phyloP scores from a whole-genome alignment of 1,284 basidiomycete genomes.

The Sporisorium graminicola region DNA sequence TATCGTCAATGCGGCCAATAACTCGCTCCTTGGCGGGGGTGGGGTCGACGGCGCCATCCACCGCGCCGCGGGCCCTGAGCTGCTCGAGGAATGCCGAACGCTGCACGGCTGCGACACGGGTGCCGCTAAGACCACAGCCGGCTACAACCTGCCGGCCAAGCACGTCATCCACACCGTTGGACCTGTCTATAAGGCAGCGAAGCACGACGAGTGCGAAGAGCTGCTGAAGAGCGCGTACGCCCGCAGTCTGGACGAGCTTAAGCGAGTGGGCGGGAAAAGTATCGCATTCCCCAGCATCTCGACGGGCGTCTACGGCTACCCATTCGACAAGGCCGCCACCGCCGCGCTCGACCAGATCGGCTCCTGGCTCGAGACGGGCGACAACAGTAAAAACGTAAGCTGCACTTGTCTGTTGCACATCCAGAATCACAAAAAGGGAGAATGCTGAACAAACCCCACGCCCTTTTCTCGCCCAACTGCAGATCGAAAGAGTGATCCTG shows the following conservation, averaged over 20 bases:
- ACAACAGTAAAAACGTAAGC: slow-evolving; percentile 35
- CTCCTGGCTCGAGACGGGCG: slow-evolving; percentile 36
- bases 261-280: slow-evolving; percentile 23
- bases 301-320: slow-evolving; percentile 68
- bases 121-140: slow-evolving; percentile 81
- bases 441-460: background rate
- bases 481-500: slow-evolving; percentile 57
- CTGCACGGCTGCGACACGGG: slow-evolving; percentile 81
- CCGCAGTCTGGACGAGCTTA: slow-evolving; percentile 48
- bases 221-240: slow-evolving; percentile 71
- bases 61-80: slow-evolving; percentile 80
- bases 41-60: slow-evolving; percentile 88
- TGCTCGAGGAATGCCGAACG: slow-evolving; percentile 79
- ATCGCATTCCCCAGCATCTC: slow-evolving; percentile 66
- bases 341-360: slow-evolving; percentile 56
- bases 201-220: slow-evolving; percentile 10
- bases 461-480: background rate
- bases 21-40: slow-evolving; percentile 60
- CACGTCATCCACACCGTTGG: slow-evolving; percentile 92
- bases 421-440: background rate
- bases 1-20: slow-evolving; percentile 67
- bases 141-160: slow-evolving; percentile 73
- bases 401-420: background rate
- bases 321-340: slow-evolving; percentile 53
- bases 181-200: slow-evolving; percentile 75